Percentiles rank a stretch among this genome's conserved stretches.
Evolutionary conservation across 805 yeast genomes (phyloP).

Genomic region (Barnettozyma californica): DNA sequence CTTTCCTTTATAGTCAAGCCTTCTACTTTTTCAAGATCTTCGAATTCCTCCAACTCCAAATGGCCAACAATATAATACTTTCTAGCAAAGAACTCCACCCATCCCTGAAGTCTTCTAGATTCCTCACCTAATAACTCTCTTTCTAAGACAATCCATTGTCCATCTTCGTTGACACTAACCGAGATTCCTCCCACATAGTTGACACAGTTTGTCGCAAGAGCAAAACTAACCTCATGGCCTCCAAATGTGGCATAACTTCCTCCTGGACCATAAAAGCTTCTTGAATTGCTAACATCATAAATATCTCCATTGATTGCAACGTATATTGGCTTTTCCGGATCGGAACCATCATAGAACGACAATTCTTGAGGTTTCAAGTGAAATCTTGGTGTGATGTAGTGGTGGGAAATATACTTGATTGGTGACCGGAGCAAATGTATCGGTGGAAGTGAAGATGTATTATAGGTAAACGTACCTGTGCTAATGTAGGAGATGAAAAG

Average conservation of each 20-base stretch:
- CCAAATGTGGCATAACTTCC: slow-evolving; percentile 44
- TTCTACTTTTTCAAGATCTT: neutral
- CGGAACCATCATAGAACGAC: slow-evolving; percentile 38
- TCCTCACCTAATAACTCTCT: slow-evolving; percentile 36
- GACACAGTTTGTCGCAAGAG: slow-evolving; percentile 56
- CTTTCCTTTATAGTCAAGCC: neutral
- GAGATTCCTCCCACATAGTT: slow-evolving; percentile 50
- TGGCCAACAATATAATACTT: slow-evolving; percentile 23
- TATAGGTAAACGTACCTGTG: slow-evolving; percentile 36
- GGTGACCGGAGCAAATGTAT: slow-evolving; percentile 1
- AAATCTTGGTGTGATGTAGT: slow-evolving; percentile 1
- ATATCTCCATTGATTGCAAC: slow-evolving; percentile 47
- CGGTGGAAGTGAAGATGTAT: slow-evolving; percentile 13
- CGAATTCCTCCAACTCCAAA: slow-evolving; percentile 1
- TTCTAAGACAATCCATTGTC: neutral
- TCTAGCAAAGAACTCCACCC: slow-evolving; percentile 24
- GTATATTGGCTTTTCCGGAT: slow-evolving; percentile 39
- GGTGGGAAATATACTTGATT: neutral
- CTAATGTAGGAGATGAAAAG: slow-evolving; percentile 12
- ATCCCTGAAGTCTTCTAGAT: slow-evolving; percentile 21
- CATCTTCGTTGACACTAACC: slow-evolving; percentile 20
- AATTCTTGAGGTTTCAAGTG: slow-evolving; percentile 35
- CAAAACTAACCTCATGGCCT: slow-evolving; percentile 52
- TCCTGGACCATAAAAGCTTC: slow-evolving; percentile 40
- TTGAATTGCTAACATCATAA: slow-evolving; percentile 45